Conservation (phyloP, 208 protist species). For the Acanthamoeba healyi region DNA sequence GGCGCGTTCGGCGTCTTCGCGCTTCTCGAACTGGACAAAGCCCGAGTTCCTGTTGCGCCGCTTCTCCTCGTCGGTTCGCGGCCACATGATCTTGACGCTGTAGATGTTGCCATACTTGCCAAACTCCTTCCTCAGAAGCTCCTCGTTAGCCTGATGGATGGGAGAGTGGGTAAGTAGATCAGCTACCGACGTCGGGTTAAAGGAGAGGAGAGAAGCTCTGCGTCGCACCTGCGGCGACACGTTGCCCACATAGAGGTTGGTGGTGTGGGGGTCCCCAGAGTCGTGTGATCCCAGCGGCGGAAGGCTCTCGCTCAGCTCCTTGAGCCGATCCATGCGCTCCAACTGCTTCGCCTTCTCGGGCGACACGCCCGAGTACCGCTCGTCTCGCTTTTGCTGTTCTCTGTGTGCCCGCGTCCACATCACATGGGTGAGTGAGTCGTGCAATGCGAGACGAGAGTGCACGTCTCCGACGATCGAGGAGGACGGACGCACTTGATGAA, state of each 20-base stretch:
- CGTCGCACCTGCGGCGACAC: not conserved
- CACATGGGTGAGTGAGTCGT: not conserved
- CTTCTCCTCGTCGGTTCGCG: constrained; percentile 80
- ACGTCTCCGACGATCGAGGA: not conserved
- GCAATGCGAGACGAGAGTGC: not conserved
- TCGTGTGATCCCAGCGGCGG: constrained; percentile 49
- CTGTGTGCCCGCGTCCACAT: not conserved
- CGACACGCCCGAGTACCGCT: constrained; percentile 7
- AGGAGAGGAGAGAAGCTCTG: not conserved
- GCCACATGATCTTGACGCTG: constrained; percentile 84
- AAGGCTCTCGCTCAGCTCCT: not conserved
- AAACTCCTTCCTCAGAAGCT: constrained; percentile 78
- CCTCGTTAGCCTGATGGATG: constrained; percentile 69
- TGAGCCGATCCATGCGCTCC: not conserved
- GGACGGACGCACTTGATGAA: constrained; percentile 2
- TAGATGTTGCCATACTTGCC: constrained; percentile 66
- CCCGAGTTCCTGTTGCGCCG: constrained; percentile 76
- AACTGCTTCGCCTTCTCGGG: constrained; percentile 40
- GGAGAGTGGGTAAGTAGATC: too few species aligned
- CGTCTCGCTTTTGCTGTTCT: constrained; percentile 34
- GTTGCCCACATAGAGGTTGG: constrained; percentile 85
- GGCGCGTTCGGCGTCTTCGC: constrained; percentile 57
- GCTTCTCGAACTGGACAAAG: constrained; percentile 70
- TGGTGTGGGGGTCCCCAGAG: constrained; percentile 72
- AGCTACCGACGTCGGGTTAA: not conserved